These are phyloP conservation scores for Pyracantha coccinea DNA, from an alignment of 331 rosid genomes.

Conservation along the genomic window DNA sequence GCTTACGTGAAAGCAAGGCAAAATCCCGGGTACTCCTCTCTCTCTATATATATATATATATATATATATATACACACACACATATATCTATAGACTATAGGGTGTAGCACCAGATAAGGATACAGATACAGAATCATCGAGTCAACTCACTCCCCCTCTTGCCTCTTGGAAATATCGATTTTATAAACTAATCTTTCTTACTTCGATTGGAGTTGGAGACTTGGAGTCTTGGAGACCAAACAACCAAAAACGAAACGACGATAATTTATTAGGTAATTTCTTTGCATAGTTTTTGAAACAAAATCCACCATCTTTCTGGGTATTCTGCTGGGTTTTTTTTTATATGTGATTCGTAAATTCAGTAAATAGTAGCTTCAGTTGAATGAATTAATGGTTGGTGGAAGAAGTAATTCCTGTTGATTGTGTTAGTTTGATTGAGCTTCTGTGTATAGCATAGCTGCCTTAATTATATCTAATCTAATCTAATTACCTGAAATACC, in stretches of 20 bases:
- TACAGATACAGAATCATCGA: not conserved
- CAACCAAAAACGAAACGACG: not conserved
- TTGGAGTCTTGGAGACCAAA: not conserved
- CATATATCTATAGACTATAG: too few species aligned
- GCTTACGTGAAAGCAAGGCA: constrained; percentile 14
- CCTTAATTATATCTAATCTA: too few species aligned
- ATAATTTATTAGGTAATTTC: too few species aligned
- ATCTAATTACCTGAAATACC: not conserved
- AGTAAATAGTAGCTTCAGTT: not conserved
- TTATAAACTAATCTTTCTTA: not conserved
- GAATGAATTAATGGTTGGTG: not conserved
- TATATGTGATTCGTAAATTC: not conserved
- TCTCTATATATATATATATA: too few species aligned
- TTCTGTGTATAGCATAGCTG: too few species aligned
- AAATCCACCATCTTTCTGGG: not conserved
- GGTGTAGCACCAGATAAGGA: not conserved
- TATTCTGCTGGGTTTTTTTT: not conserved
- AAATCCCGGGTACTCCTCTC: not conserved
- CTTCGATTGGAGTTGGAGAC: not conserved
- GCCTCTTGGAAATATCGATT: not conserved
- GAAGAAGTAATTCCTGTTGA: too few species aligned
- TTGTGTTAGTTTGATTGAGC: too few species aligned
- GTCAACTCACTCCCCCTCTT: not conserved
- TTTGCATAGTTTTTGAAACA: too few species aligned
- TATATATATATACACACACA: too few species aligned